Base-by-base conservation (phyloP, 164 flowering plant species). In the Sextonia rubra region DNA sequence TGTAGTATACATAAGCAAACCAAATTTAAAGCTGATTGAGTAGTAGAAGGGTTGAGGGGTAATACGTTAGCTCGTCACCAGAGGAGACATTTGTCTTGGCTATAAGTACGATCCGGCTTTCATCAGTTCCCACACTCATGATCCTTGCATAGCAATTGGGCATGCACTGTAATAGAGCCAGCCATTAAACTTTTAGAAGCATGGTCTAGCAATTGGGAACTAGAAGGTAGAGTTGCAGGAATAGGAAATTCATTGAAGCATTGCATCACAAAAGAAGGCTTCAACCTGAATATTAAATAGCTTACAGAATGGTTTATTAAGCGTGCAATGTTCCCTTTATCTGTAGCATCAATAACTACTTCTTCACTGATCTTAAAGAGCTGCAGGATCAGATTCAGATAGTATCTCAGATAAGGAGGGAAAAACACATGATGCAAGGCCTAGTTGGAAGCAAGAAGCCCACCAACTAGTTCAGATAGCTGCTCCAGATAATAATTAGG, bases 121-220 rank as follows among this genome's bases (percentile, higher is more conserved):
- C 88, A 23, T 82, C 90, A 66, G 81, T 85, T 27, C 93, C 89
- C 25, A 88, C 85, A 68, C 92, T 93, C 97, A 96, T 85, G 64
- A 96, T 93, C 80, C 99, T 89, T 44, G 99, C 97, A 79, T 88
- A 96, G 79, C 98, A 93, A 73, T 93, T 96, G 49, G 99, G 98
- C 90, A 82, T 86, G 80, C 99, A 96, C 99, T 96, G 86, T 78
- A 77, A 26, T 32, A 58, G 56, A 11, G n/a, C n/a, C n/a, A 68
- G 23, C 37, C 64, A 30, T 26, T 29, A n/a, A 65, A 23, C 20
- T 60, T 48, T 72, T 37, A 52, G 70, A 47, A 69, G 66, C 71
- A 73, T 66, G n/a, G 12, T 64, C 32, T n/a, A 48, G n/a, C 29
- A 74, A 56, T 48, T 69, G 17, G 44, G 14, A 65, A 67, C 64